Evolutionary conservation across 345 rosid species (phyloP).

Genomic region (Brassica carinata): DNA sequence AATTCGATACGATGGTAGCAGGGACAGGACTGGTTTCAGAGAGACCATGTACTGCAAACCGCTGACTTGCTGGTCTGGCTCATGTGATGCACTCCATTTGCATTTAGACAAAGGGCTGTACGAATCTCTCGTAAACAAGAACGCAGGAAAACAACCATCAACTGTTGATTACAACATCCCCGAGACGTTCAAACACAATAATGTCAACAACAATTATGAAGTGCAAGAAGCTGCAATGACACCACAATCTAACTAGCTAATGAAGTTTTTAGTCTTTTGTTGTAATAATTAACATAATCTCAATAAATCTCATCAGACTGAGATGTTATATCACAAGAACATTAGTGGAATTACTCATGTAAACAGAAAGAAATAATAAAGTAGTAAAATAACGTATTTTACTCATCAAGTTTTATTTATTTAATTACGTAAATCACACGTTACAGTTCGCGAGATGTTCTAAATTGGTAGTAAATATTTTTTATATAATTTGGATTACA

Average conservation of each 20-base stretch:
- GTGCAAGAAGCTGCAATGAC: conserved; percentile 33
- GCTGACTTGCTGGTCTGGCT: conserved; percentile 17
- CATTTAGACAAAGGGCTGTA: conserved; percentile 38
- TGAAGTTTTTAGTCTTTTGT: not conserved
- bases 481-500: not conserved
- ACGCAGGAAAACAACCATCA: conserved; percentile 1
- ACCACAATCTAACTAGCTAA: conserved; percentile 34
- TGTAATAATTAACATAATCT: conserved; percentile 12
- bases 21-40: conserved; percentile 1
- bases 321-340: not conserved
- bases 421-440: not conserved
- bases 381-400: not conserved
- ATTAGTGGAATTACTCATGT: not conserved
- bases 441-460: not conserved
- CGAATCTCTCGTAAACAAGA: conserved; percentile 22
- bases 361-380: not conserved
- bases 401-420: not conserved
- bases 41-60: conserved; percentile 31
- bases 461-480: not conserved
- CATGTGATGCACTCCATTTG: conserved; percentile 30
- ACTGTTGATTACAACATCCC: conserved; percentile 13
- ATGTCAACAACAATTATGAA: conserved; percentile 9
- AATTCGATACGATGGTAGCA: not conserved
- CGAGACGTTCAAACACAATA: conserved; percentile 23
- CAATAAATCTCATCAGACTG: not conserved